Conservation (phyloP, 2,329 filamentous ascomycete species). For the Phialophora chinensis region DNA sequence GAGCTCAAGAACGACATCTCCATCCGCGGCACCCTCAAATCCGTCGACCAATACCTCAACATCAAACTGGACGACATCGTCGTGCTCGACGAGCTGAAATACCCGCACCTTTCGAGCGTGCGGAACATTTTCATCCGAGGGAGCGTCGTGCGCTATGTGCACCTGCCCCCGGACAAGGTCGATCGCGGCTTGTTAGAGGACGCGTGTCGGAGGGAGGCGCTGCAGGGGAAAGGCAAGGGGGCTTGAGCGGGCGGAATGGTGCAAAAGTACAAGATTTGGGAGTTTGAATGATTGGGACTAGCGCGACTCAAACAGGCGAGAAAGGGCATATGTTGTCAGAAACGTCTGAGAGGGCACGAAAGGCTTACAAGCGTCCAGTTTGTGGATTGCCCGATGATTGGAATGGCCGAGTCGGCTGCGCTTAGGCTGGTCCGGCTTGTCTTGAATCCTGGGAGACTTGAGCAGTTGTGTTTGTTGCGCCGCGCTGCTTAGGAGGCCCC, state of each 20-base stretch:
- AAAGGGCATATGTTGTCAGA: neutral
- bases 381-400: neutral
- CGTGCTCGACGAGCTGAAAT: slow-evolving; percentile 90
- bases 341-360: neutral
- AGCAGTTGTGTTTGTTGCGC: neutral
- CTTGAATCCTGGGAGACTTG: neutral
- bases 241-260: slow-evolving; percentile 7
- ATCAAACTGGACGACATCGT: slow-evolving; percentile 97
- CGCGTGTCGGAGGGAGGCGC: slow-evolving; percentile 80
- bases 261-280: neutral
- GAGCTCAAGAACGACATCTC: slow-evolving; percentile 99
- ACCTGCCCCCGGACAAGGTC: slow-evolving; percentile 80
- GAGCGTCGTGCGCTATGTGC: slow-evolving; percentile 90
- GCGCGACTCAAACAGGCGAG: neutral
- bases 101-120: slow-evolving; percentile 87
- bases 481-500: neutral
- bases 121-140: slow-evolving; percentile 97
- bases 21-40: slow-evolving; percentile 93
- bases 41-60: slow-evolving; percentile 98
- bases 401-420: neutral
- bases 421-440: neutral
- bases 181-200: slow-evolving; percentile 88
- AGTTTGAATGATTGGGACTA: neutral
- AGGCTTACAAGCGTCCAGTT: neutral
- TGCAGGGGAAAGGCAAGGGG: slow-evolving; percentile 30